phyloP scores from a whole-genome alignment of 2,329 filamentous ascomycete genomes.

The Talaromyces sp. region DNA sequence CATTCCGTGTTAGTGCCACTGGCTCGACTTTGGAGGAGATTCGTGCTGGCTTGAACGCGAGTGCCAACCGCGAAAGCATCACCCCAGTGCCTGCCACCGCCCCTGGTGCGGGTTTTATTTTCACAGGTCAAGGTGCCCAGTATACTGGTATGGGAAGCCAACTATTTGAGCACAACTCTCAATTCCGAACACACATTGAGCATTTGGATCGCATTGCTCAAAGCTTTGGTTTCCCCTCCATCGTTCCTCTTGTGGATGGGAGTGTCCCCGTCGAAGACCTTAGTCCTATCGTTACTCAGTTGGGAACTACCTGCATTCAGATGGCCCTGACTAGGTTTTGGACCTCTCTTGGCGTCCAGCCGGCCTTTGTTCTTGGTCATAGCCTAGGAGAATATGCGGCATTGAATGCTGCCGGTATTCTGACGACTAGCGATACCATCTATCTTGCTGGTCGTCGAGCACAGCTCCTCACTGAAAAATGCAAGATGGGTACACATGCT shows the following conservation, averaged over 20 bases:
- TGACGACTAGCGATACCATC: conserved; percentile 42
- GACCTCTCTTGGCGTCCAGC: conserved; percentile 34
- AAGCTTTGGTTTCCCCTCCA: conserved; percentile 32
- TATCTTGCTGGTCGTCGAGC: conserved; percentile 46
- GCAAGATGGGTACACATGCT: conserved; percentile 45
- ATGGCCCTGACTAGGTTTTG: conserved; percentile 45
- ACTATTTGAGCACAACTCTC: conserved; percentile 23
- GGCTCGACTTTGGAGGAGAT: conserved; percentile 28
- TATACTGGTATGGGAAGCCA: conserved; percentile 38
- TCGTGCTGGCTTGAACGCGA: conserved; percentile 17
- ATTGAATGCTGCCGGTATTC: conserved; percentile 41
- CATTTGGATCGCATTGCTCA: conserved; percentile 35
- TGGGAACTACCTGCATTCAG: conserved; percentile 44
- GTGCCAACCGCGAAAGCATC: conserved; percentile 20
- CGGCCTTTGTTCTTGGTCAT: conserved; percentile 46
- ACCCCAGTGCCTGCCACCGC: conserved; percentile 23
- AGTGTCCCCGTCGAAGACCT: conserved; percentile 23
- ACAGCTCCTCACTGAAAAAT: conserved; percentile 44
- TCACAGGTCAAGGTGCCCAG: conserved; percentile 44
- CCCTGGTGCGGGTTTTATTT: conserved; percentile 31
- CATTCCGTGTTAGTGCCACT: conserved; percentile 29
- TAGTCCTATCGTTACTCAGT: conserved; percentile 37
- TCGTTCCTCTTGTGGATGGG: conserved; percentile 31
- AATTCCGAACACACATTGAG: conserved; percentile 36
- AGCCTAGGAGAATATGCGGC: conserved; percentile 49